These are phyloP conservation scores for Lepiota subincarnata DNA, from an alignment of 768 basidiomycete species.

Conservation along the genomic window DNA sequence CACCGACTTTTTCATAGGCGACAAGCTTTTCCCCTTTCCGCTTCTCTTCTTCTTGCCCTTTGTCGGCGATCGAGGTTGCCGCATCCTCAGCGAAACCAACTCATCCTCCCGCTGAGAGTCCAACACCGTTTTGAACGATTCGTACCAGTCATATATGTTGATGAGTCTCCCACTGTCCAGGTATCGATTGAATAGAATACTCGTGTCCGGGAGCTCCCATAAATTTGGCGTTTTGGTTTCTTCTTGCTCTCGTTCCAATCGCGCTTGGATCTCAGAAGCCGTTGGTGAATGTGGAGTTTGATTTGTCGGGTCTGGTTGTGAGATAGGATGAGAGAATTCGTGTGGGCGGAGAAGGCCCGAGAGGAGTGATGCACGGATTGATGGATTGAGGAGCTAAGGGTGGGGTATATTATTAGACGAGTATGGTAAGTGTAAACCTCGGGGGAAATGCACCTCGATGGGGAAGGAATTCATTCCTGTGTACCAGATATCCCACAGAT, in stretches of 20 bases:
- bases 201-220: constrained; percentile 66
- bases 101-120: constrained; percentile 47
- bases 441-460: constrained; percentile 44
- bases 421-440: not conserved
- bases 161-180: constrained; percentile 77
- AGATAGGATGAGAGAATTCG: constrained; percentile 33
- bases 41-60: no score
- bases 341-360: constrained; percentile 59
- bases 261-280: constrained; percentile 7
- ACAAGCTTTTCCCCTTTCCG: no score
- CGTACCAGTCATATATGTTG: constrained; percentile 88
- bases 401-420: not conserved
- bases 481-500: constrained; percentile 73
- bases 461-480: constrained; percentile 63
- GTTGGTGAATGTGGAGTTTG: constrained; percentile 4
- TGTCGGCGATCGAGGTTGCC: no score
- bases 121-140: constrained; percentile 65
- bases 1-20: no score
- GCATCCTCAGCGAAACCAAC: no score
- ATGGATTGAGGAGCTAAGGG: constrained; percentile 63
- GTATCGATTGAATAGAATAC: constrained; percentile 73
- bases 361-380: constrained; percentile 55
- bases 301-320: not conserved
- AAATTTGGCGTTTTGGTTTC: constrained; percentile 22
- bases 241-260: not conserved